A percentile compares a stretch with the other conserved stretches of the same genome.
Evolutionary conservation across 2,329 filamentous ascomycete species (phyloP).

Genomic region (Colletotrichum lindemuthianum): DNA sequence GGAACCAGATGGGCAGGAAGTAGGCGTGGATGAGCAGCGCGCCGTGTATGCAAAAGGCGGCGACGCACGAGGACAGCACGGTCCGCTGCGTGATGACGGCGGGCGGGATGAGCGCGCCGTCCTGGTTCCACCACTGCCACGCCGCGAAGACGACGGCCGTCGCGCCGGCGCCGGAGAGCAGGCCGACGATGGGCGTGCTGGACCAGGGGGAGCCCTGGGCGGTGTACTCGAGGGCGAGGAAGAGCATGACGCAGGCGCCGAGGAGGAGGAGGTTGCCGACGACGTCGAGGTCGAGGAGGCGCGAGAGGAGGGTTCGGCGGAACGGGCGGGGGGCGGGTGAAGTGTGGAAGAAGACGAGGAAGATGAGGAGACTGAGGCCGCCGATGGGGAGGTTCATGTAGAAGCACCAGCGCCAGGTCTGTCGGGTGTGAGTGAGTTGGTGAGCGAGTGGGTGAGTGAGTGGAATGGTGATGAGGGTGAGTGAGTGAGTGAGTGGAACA

Average conservation of each 20-base stretch:
- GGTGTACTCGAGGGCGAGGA: conserved; percentile 60
- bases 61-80: conserved; percentile 50
- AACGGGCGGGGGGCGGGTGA: conserved; percentile 40
- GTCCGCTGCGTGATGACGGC: conserved; percentile 54
- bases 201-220: conserved; percentile 56
- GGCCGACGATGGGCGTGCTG: conserved; percentile 54
- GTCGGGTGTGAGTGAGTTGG: conserved; percentile 29
- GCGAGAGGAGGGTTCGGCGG: conserved; percentile 38
- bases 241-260: conserved; percentile 54
- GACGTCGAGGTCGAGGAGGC: conserved; percentile 46
- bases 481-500: too few relatives aligned
- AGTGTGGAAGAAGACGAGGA: conserved; percentile 41
- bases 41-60: conserved; percentile 52
- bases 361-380: conserved; percentile 41
- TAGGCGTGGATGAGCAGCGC: conserved; percentile 55
- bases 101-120: conserved; percentile 55
- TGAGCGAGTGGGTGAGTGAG: too few relatives aligned
- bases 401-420: conserved; percentile 39
- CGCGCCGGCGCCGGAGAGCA: conserved; percentile 42
- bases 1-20: conserved; percentile 57
- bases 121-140: conserved; percentile 56
- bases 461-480: too few relatives aligned
- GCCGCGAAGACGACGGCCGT: conserved; percentile 46
- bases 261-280: conserved; percentile 56
- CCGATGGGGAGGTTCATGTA: conserved; percentile 41